A percentile compares a stretch with the other conserved stretches of the same genome.
Evolutionary conservation across 139 green algal genomes (phyloP).

Genomic region (Nannochloris sp.): DNA sequence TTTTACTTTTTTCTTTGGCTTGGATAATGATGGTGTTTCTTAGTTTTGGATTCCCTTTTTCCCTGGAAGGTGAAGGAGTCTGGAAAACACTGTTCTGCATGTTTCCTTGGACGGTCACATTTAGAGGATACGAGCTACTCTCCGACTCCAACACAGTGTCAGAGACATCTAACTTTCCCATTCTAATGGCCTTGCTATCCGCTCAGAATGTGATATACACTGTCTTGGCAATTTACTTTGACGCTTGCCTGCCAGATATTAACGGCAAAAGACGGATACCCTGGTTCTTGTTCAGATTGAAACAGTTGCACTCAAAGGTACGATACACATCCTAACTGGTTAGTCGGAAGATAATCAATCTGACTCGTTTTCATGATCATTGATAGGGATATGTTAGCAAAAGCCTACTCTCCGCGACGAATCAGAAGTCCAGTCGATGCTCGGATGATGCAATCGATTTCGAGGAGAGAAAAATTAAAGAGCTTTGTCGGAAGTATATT

Average conservation of each 20-base stretch:
- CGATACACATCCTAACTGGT: too few relatives aligned
- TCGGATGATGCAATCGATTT: slow-evolving; percentile 22
- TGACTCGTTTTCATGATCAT: too few relatives aligned
- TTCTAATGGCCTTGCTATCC: neutral
- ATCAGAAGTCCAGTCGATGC: neutral
- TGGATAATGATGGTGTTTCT: slow-evolving; percentile 40
- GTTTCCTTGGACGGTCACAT: slow-evolving; percentile 69
- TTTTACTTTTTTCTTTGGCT: slow-evolving; percentile 60
- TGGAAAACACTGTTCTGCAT: slow-evolving; percentile 35
- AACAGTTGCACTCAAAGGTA: too few relatives aligned
- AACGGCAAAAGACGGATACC: slow-evolving; percentile 17
- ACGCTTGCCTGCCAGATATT: slow-evolving; percentile 63
- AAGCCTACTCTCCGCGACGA: too few relatives aligned
- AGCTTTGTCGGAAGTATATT: slow-evolving; percentile 4
- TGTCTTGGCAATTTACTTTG: slow-evolving; percentile 64
- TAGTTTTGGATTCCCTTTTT: slow-evolving; percentile 49
- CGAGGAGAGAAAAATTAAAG: slow-evolving; percentile 13
- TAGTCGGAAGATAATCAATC: too few relatives aligned
- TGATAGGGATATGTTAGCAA: too few relatives aligned
- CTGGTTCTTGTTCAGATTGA: slow-evolving; percentile 42
- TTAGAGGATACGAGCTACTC: slow-evolving; percentile 47
- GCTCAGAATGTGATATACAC: slow-evolving; percentile 41
- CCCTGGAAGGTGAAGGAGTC: neutral
- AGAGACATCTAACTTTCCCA: neutral
- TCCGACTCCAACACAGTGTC: neutral